A percentile compares a stretch with the other conserved stretches of the same genome.
These are phyloP conservation scores for Adansonia digitata DNA, from an alignment of 345 rosid species.

Conservation along the genomic window DNA sequence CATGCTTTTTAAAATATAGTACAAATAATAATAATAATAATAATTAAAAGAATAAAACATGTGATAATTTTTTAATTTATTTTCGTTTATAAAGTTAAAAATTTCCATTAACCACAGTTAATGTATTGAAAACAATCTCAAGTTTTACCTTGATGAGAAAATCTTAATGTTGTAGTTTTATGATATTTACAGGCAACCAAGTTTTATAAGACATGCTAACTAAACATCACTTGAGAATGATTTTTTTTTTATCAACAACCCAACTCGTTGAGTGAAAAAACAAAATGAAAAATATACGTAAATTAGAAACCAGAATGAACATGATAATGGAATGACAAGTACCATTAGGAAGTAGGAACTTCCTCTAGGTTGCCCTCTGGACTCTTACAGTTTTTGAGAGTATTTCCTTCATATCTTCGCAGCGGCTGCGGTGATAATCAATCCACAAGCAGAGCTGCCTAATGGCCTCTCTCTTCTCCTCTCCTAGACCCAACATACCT, in stretches of 20 bases:
- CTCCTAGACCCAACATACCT: constrained; percentile 35
- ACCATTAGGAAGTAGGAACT: not conserved
- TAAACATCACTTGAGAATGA: not conserved
- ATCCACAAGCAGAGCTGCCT: constrained; percentile 81
- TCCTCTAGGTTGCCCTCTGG: constrained; percentile 27
- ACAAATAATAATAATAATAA: no score
- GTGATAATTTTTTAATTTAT: no score
- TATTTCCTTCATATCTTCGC: constrained; percentile 46
- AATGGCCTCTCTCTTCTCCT: constrained; percentile 84
- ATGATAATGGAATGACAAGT: constrained; percentile 9
- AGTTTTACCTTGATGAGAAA: not conserved
- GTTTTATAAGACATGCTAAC: not conserved
- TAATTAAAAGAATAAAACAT: no score
- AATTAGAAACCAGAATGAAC: constrained; percentile 4
- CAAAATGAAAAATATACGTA: constrained; percentile 14
- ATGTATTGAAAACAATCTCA: no score
- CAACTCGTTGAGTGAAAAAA: not conserved
- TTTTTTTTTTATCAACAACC: not conserved
- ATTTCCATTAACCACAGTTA: no score
- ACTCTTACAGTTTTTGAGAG: constrained; percentile 29
- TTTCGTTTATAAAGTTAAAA: no score
- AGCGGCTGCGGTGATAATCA: constrained; percentile 73
- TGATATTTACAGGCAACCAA: not conserved
- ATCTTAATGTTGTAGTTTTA: not conserved
- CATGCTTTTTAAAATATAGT: no score